Conservation (phyloP, 306 rosid genomes). For the Inga laurina region DNA sequence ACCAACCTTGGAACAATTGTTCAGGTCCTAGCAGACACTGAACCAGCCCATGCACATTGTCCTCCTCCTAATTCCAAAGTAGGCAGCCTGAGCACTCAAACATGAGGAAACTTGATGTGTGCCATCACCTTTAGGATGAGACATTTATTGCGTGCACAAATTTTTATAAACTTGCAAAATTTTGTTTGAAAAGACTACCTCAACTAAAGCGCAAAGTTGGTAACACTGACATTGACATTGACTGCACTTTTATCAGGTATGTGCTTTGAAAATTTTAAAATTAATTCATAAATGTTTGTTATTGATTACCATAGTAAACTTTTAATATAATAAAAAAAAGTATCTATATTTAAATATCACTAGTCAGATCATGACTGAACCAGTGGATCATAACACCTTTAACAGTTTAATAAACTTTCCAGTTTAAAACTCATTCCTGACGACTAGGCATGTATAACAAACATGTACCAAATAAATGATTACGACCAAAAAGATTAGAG, state of each 20-base stretch:
- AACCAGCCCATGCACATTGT: neutral
- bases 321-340: neutral
- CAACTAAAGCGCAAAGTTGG: neutral
- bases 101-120: neutral
- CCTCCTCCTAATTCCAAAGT: neutral
- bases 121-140: neutral
- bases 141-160: neutral
- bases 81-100: neutral
- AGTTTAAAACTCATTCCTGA: neutral
- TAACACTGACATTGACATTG: neutral
- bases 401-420: neutral
- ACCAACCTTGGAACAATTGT: neutral
- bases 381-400: neutral
- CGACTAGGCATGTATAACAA: constrained; percentile 11
- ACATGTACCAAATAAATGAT: constrained; percentile 7
- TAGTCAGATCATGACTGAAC: neutral
- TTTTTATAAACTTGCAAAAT: neutral
- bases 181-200: neutral
- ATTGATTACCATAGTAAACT: neutral
- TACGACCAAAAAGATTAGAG: neutral
- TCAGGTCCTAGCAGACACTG: neutral
- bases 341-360: neutral
- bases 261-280: neutral
- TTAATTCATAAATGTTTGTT: neutral
- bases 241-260: neutral